phyloP scores from a whole-genome alignment of 306 rosid species.

The Lathyrus aphaca region DNA sequence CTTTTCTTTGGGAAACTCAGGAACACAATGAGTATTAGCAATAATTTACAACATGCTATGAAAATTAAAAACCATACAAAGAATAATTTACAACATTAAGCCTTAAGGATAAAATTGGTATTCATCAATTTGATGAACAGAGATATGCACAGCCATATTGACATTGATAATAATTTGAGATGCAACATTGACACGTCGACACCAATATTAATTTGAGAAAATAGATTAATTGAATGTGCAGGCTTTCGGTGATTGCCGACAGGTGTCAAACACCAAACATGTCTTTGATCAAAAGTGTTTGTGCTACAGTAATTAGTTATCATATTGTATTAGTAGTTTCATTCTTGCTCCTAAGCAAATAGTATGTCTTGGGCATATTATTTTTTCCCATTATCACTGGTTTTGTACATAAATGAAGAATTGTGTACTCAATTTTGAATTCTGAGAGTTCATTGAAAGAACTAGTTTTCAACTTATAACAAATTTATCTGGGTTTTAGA shows the following conservation, averaged over 20 bases:
- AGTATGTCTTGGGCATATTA: background rate
- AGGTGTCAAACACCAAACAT: background rate
- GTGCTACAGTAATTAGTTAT: background rate
- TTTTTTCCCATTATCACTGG: background rate
- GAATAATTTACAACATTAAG: background rate
- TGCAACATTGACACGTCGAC: background rate
- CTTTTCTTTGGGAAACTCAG: no score
- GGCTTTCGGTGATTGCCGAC: background rate
- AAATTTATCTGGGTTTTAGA: background rate
- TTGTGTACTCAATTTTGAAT: background rate
- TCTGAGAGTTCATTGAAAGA: background rate
- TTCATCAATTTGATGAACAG: background rate
- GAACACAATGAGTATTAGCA: background rate
- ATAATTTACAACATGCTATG: background rate
- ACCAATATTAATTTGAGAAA: background rate
- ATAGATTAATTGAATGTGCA: background rate
- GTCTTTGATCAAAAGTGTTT: background rate
- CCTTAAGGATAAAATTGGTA: background rate
- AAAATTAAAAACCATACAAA: background rate
- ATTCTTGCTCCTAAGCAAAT: background rate
- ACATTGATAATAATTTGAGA: background rate
- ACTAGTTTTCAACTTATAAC: constrained; percentile 6
- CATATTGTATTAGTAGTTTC: background rate
- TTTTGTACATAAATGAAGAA: constrained; percentile 16
- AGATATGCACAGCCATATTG: background rate